Evolutionary conservation across 2,329 filamentous ascomycete genomes (phyloP).

Genomic region (Pyrenochaeta sp.): DNA sequence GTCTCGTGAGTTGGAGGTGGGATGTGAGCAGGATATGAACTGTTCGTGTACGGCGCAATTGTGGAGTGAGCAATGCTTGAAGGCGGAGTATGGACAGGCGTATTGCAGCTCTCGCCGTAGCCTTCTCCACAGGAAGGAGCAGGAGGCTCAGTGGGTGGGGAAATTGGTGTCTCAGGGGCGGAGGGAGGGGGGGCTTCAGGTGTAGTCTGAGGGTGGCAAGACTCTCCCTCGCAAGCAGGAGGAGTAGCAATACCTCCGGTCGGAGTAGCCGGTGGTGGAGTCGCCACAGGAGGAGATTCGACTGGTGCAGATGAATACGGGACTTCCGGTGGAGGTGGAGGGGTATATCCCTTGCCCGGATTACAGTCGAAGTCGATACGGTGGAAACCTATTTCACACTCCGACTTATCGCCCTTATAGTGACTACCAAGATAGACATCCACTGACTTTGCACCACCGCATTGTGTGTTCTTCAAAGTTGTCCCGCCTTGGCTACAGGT

Average conservation of each 20-base stretch:
- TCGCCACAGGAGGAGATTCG: conserved; percentile 12
- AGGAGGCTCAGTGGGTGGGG: too few relatives aligned
- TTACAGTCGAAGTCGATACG: conserved; percentile 79
- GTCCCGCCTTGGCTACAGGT: conserved; percentile 72
- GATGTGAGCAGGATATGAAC: conserved; percentile 21
- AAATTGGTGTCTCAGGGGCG: conserved; percentile 12
- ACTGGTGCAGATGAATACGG: conserved; percentile 17
- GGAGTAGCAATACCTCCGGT: conserved; percentile 2
- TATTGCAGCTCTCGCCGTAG: neutral
- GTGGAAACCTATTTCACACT: conserved; percentile 77
- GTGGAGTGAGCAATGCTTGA: conserved; percentile 9
- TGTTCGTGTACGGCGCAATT: conserved; percentile 23
- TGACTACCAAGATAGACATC: conserved; percentile 68
- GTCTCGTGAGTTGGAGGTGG: conserved; percentile 11
- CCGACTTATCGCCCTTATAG: conserved; percentile 59
- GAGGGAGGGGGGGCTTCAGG: conserved; percentile 15
- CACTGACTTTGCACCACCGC: conserved; percentile 87
- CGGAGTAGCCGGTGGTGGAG: conserved; percentile 11
- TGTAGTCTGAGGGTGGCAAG: conserved; percentile 13
- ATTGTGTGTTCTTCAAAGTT: conserved; percentile 83
- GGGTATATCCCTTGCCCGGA: conserved; percentile 31
- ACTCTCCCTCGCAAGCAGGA: conserved; percentile 1
- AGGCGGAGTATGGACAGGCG: conserved; percentile 8
- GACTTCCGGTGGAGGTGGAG: conserved; percentile 24
- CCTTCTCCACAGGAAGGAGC: neutral